These are phyloP conservation scores for Pythium plurisporium DNA, from an alignment of 352 stramenopile species.

Conservation along the genomic window DNA sequence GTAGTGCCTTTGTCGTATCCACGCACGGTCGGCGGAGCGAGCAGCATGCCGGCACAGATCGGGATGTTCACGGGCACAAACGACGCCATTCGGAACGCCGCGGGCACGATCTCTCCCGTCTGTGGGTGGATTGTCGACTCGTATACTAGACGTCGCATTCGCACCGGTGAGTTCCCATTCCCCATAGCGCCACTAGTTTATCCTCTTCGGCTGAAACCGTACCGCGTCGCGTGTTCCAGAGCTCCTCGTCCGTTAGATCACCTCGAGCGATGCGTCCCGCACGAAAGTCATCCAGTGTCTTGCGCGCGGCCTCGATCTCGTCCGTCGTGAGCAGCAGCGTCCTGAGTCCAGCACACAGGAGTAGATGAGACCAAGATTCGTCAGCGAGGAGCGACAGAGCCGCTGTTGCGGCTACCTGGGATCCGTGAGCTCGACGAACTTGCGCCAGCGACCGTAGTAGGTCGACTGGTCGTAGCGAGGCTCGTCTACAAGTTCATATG, in stretches of 20 bases:
- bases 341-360: no score
- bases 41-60: slow-evolving; percentile 83
- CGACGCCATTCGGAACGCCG: slow-evolving; percentile 66
- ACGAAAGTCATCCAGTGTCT: slow-evolving; percentile 54
- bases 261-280: slow-evolving; percentile 37
- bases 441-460: slow-evolving; percentile 78
- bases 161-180: no score
- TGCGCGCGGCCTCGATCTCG: slow-evolving; percentile 53
- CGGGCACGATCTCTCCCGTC: slow-evolving; percentile 69
- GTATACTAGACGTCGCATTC: slow-evolving; percentile 39
- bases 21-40: slow-evolving; percentile 62
- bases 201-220: background rate
- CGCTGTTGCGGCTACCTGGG: no score
- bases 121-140: slow-evolving; percentile 81
- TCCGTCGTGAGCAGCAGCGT: slow-evolving; percentile 64
- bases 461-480: slow-evolving; percentile 83
- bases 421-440: slow-evolving; percentile 78
- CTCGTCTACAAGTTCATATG: slow-evolving; percentile 50
- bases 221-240: slow-evolving; percentile 76
- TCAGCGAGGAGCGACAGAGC: no score
- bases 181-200: background rate
- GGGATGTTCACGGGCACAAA: slow-evolving; percentile 88
- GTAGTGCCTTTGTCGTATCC: no score
- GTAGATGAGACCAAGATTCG: no score
- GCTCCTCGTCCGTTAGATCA: slow-evolving; percentile 54